These are phyloP conservation scores for Melocanna baccifera DNA, from an alignment of 176 grass and related monocot species.

Conservation along the genomic window DNA sequence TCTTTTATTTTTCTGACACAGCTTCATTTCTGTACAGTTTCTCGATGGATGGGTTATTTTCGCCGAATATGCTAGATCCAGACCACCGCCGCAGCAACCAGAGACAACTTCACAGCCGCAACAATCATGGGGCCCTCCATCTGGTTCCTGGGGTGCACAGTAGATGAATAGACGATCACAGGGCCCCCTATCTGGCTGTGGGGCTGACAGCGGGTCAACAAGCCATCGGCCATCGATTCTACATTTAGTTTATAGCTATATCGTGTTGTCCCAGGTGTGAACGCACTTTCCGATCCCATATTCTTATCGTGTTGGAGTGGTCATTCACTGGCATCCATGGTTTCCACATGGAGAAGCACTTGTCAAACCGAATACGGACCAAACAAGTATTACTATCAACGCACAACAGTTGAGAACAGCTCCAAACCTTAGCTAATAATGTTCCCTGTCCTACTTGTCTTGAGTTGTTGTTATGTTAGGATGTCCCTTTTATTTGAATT, in stretches of 20 bases:
- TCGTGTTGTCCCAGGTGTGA: constrained; percentile 35
- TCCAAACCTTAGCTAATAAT: constrained; percentile 25
- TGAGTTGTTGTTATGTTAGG: neutral
- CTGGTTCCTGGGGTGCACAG: constrained; percentile 41
- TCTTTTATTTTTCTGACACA: neutral
- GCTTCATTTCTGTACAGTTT: constrained; percentile 53
- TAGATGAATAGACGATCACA: constrained; percentile 17
- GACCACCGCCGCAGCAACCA: constrained; percentile 27
- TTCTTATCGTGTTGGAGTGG: constrained; percentile 32
- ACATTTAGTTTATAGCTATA: constrained; percentile 12
- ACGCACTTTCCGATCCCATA: neutral
- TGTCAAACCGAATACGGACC: neutral
- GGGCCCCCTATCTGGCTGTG: neutral
- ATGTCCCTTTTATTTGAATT: constrained; percentile 8
- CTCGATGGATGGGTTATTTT: constrained; percentile 98
- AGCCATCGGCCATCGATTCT: neutral
- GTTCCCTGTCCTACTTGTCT: neutral
- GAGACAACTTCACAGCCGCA: constrained; percentile 25
- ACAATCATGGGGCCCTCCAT: constrained; percentile 44
- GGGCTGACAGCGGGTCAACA: neutral
- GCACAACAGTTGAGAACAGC: constrained; percentile 2
- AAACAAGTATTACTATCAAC: constrained; percentile 23
- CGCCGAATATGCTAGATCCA: constrained; percentile 73
- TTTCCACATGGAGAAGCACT: constrained; percentile 3
- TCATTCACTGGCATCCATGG: constrained; percentile 1